These are phyloP conservation scores for Apium graveolens DNA, from an alignment of 129 eudicot species.

Conservation along the genomic window DNA sequence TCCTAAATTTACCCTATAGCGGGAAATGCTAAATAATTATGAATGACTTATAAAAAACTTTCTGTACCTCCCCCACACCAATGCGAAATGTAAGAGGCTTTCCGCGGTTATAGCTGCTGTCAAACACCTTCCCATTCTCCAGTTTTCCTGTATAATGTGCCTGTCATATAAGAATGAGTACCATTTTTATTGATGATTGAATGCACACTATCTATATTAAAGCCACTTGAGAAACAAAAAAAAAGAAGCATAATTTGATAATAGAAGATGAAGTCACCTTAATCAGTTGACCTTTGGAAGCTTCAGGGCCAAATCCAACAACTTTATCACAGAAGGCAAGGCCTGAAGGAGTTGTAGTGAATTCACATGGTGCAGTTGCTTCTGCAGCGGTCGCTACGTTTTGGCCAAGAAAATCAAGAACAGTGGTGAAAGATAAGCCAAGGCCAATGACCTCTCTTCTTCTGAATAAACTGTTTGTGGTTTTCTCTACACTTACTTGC, in stretches of 20 bases:
- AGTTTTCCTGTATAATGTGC: slow-evolving; percentile 88
- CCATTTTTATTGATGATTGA: background rate
- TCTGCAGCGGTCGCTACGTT: slow-evolving; percentile 24
- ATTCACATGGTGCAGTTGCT: slow-evolving; percentile 41
- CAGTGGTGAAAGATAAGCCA: slow-evolving; percentile 32
- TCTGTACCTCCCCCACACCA: slow-evolving; percentile 89
- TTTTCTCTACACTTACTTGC: background rate
- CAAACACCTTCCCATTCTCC: slow-evolving; percentile 76
- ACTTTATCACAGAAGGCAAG: slow-evolving; percentile 69
- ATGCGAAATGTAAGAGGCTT: slow-evolving; percentile 87
- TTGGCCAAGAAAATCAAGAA: slow-evolving; percentile 21
- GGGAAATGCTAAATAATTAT: background rate
- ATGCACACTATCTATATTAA: background rate
- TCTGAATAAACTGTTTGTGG: slow-evolving; percentile 15
- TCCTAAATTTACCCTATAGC: background rate
- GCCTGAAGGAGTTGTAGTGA: slow-evolving; percentile 56
- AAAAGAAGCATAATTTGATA: background rate
- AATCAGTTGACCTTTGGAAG: slow-evolving; percentile 66
- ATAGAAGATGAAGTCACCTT: slow-evolving; percentile 34
- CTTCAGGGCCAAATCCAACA: slow-evolving; percentile 57
- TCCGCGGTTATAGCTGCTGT: slow-evolving; percentile 94
- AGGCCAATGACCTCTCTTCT: slow-evolving; percentile 60
- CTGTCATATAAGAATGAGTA: slow-evolving; percentile 22
- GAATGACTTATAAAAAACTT: background rate
- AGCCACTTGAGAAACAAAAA: background rate